Evolutionary conservation across 495 filamentous ascomycete species (phyloP), one percentile per base, ranked within the genome.

Genomic region (Penicillium canescens): DNA sequence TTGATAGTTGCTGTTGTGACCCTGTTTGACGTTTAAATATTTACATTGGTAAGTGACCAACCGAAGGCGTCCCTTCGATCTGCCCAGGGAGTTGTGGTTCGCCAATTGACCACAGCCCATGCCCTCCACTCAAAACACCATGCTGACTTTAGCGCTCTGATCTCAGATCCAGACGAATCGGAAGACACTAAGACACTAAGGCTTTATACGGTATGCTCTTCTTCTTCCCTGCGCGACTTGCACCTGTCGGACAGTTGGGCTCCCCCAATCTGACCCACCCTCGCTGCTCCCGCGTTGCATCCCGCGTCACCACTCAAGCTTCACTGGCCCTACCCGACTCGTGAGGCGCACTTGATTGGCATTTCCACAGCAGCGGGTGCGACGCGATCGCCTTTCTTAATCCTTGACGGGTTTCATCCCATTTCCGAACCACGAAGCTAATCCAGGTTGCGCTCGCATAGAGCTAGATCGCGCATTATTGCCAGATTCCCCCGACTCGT

Each of bases 21-120:
- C 45, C 37, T 45, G 16, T 33, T 24, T 14, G 24, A 26, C 46
- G 36, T 23, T 26, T 50, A 20, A 24, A 52, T 41, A 54, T 59
- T 43, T 54, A 58, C 52, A 47, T 63, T 49, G 50, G 55, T 61
- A 54, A 58, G 52, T 52, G 54, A 51, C 57, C 57, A 61, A 63
- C 54, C 58, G 38, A 40, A 47, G 56, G 46, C 42, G 47, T 55
- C 52, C 28, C 40, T 54, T 54, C 44, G 63, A 56, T 65, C 54
- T 58, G 60, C 50, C 28, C 61, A 66, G 60, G 62, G 54, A 67
- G 61, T 62, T 73, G 69, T 75, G 72, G 72, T 75, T 75, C 72
- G 72, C 66, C 72, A 72, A 75, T 75, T 72, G 69, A 61, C 51
- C 57, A 57, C 55, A 56, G 39, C 38, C 36, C 41, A 53, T 53